Evolutionary conservation across 371 early-diverging fungal genomes (phyloP).

Genomic region (Sporodiniella umbellata): DNA sequence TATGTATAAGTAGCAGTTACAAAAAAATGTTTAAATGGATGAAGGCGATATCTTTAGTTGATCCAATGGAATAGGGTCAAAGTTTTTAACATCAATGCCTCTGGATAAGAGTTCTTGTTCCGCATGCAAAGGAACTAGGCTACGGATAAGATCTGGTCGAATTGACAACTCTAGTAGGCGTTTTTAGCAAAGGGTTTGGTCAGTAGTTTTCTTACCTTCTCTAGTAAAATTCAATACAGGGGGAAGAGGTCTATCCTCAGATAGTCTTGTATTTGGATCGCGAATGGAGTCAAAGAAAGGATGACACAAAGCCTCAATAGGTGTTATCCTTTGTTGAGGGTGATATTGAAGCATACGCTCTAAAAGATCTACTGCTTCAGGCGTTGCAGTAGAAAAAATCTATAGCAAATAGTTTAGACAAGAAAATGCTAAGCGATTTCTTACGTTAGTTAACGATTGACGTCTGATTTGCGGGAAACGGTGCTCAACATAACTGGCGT

Average conservation of each 20-base stretch:
- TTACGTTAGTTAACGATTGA: constrained; percentile 82
- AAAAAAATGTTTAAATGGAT: constrained; percentile 15
- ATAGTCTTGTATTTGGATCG: constrained; percentile 72
- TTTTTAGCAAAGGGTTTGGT: background rate
- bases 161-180: constrained; percentile 44
- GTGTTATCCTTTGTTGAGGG: constrained; percentile 83
- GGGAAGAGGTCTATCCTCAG: constrained; percentile 78
- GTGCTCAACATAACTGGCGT: constrained; percentile 96
- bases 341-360: constrained; percentile 90
- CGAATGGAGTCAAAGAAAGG: constrained; percentile 95
- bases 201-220: constrained; percentile 51
- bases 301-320: constrained; percentile 91
- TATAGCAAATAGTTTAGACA: too few species aligned
- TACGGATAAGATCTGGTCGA: constrained; percentile 53
- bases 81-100: constrained; percentile 44
- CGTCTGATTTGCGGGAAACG: constrained; percentile 97
- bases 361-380: constrained; percentile 86
- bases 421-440: background rate
- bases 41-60: constrained; percentile 35
- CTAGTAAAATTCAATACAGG: constrained; percentile 85
- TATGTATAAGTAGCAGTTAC: constrained; percentile 1
- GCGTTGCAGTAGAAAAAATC: constrained; percentile 70
- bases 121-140: constrained; percentile 62
- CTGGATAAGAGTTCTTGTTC: constrained; percentile 52
- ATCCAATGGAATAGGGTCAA: constrained; percentile 42